phyloP scores from a whole-genome alignment of 1,284 basidiomycete genomes.

The Sporisorium iseilematis-ciliati region DNA sequence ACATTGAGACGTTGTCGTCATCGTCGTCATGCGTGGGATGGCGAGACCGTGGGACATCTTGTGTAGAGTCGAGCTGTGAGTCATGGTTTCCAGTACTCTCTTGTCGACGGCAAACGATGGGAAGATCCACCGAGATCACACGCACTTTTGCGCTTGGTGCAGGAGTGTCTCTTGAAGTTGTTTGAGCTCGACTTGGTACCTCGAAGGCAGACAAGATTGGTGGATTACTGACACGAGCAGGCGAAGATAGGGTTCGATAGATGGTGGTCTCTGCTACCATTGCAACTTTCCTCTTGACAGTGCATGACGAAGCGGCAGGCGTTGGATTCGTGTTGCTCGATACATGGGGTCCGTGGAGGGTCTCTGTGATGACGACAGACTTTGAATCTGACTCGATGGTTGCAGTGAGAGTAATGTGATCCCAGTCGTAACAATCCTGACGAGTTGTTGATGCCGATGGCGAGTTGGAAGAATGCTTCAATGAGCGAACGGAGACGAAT shows the following conservation, averaged over 20 bases:
- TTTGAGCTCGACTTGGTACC: conserved; percentile 17
- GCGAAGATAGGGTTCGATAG: conserved; percentile 26
- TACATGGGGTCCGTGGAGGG: conserved; percentile 2
- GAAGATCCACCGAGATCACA: conserved; percentile 32
- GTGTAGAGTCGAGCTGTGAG: neutral
- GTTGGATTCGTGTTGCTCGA: neutral
- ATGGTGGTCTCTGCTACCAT: conserved; percentile 36
- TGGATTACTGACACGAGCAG: neutral
- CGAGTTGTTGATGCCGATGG: neutral
- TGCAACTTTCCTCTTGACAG: conserved; percentile 17
- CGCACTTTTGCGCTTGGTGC: conserved; percentile 28
- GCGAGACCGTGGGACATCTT: neutral
- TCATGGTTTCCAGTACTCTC: neutral
- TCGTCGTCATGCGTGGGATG: neutral
- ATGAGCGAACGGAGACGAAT: conserved; percentile 38
- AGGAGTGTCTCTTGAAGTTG: conserved; percentile 6
- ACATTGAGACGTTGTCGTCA: conserved; percentile 3
- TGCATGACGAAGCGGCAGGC: neutral
- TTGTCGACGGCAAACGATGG: conserved; percentile 24
- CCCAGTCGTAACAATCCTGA: conserved; percentile 16
- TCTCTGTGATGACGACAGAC: conserved; percentile 30
- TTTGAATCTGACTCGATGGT: conserved; percentile 25
- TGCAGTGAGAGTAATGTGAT: conserved; percentile 24
- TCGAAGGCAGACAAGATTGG: conserved; percentile 9
- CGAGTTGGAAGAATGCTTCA: neutral